Base-by-base conservation (phyloP, 2,329 filamentous ascomycete genomes). In the Colletotrichum lupini region DNA sequence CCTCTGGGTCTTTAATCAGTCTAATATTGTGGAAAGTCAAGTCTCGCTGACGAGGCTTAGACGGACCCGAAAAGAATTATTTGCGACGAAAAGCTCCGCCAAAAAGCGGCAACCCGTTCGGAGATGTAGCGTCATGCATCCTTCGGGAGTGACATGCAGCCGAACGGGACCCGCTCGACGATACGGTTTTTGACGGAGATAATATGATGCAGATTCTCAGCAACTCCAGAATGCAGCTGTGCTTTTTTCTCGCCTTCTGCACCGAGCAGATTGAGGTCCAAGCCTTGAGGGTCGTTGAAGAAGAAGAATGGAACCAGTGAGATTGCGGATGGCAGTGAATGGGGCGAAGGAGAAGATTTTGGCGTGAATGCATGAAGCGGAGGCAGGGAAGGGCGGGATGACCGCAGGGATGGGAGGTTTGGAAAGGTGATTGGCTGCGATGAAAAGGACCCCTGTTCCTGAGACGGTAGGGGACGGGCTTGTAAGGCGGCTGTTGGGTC, bases 341-440 rank as follows among this genome's bases (percentile, higher is more conserved):
- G 67, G 60, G 24, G 60, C 60, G 24, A 55, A 68, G 58, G 57
- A 70, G 67, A 57, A 56, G 70, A 65, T 70, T 70, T 70, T 52
- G 70, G 49, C 67, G 61, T 28, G 46, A 19, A 49, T 73, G 59
- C 70, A 73, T 61, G 56, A 70, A 73, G 70, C 60, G 69, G 60
- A 70, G 70, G 56, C 70, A 73, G 60, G 70, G 67, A 70, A 66
- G 19, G 22, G 19, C 70, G 67, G 67, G 70, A 73, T 70, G 67
- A 60, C 60, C 70, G 67, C 67, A 73, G 67, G 70, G 70, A 73
- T 73, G 42, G 28, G 56, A 26, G 35, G 16, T 56, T 61, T 49
- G 2, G 12, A 14, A 8, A 35, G n/a, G n/a, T 73, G 67, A 73
- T 70, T 73, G 70, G 70, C 32, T 28, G 26, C 3, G 26, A 46